These are phyloP conservation scores for Blepharisma japonicum DNA, from an alignment of 73 alveolate species.

Conservation along the genomic window DNA sequence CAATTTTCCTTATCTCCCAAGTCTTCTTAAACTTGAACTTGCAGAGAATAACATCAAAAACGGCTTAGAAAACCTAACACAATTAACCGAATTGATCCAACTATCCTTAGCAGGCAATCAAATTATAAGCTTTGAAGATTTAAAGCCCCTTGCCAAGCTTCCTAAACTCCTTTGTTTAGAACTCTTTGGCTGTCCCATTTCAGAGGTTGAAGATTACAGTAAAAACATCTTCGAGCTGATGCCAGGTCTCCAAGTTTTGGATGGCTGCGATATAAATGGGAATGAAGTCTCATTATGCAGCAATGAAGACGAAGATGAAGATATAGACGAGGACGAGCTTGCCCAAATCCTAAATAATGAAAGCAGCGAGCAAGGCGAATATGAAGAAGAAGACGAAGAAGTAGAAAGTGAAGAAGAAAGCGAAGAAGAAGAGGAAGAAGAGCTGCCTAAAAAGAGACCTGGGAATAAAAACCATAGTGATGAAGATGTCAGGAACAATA, in stretches of 20 bases:
- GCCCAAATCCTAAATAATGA: constrained; percentile 19
- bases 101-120: constrained; percentile 34
- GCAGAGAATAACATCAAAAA: constrained; percentile 28
- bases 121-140: constrained; percentile 28
- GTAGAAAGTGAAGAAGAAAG: constrained; percentile 32
- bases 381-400: constrained; percentile 14
- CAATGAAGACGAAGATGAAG: constrained; percentile 27
- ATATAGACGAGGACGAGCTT: constrained; percentile 32
- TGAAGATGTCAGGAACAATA: too few species aligned
- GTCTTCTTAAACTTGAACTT: constrained; percentile 34
- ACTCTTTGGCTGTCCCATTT: constrained; percentile 32
- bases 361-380: constrained; percentile 12
- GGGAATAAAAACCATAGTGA: too few species aligned
- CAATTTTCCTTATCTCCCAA: constrained; percentile 43
- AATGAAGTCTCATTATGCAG: constrained; percentile 14
- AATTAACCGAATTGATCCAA: constrained; percentile 28
- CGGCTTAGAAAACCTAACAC: constrained; percentile 27
- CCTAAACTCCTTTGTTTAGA: constrained; percentile 39
- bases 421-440: constrained; percentile 34
- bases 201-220: constrained; percentile 32
- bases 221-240: constrained; percentile 23
- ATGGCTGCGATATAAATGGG: constrained; percentile 34
- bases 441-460: background rate
- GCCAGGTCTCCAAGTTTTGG: constrained; percentile 35
- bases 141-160: constrained; percentile 26